Conservation (phyloP, 495 filamentous ascomycete species). For the Parachaetomium inaequale region DNA sequence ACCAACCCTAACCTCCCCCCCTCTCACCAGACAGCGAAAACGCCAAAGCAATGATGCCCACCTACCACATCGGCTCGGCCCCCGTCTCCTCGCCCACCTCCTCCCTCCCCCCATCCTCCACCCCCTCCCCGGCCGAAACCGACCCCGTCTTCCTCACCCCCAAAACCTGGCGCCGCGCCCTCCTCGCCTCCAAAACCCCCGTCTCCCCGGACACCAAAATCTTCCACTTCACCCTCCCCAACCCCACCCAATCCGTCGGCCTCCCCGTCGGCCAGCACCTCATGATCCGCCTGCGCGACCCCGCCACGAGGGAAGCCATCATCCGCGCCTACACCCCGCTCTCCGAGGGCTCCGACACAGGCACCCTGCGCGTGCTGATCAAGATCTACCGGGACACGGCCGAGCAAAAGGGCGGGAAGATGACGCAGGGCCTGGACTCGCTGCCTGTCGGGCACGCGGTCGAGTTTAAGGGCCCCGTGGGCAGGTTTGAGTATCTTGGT, state of each 20-base stretch:
- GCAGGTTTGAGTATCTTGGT: slow-evolving; percentile 79
- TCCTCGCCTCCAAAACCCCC: slow-evolving; percentile 59
- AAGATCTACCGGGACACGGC: slow-evolving; percentile 77
- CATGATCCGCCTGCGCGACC: slow-evolving; percentile 76
- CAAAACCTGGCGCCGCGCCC: slow-evolving; percentile 66
- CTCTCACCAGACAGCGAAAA: slow-evolving; percentile 71
- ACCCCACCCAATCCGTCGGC: slow-evolving; percentile 66
- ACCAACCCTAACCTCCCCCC: slow-evolving; percentile 9
- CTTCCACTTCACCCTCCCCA: slow-evolving; percentile 77
- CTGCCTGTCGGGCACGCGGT: slow-evolving; percentile 66
- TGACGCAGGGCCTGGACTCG: slow-evolving; percentile 77
- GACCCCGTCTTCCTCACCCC: slow-evolving; percentile 59
- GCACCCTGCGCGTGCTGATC: slow-evolving; percentile 69
- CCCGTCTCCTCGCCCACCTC: slow-evolving; percentile 61
- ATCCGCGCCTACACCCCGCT: slow-evolving; percentile 90
- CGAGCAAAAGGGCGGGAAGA: slow-evolving; percentile 60
- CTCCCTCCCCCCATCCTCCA: slow-evolving; percentile 54
- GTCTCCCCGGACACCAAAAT: slow-evolving; percentile 81
- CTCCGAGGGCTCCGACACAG: slow-evolving; percentile 57
- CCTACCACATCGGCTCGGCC: slow-evolving; percentile 78
- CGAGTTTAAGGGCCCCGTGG: slow-evolving; percentile 89
- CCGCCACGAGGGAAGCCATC: slow-evolving; percentile 62
- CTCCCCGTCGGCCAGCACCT: slow-evolving; percentile 88
- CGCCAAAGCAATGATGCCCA: slow-evolving; percentile 86
- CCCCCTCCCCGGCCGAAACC: slow-evolving; percentile 48